Evolutionary conservation across 495 filamentous ascomycete genomes (phyloP).

Genomic region (Friedmanniomyces simplex): DNA sequence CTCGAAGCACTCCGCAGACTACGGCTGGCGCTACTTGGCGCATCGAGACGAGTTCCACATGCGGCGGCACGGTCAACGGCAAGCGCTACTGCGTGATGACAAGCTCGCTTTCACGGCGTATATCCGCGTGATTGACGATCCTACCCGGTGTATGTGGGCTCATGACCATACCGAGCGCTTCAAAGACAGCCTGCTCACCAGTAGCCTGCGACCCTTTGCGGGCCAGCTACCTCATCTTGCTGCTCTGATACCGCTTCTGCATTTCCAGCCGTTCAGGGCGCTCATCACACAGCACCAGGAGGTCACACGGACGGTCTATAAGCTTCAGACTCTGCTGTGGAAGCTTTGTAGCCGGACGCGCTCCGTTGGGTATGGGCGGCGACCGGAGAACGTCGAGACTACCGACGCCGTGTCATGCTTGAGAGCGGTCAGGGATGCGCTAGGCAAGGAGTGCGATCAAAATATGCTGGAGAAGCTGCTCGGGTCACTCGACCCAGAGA

Average conservation of each 20-base stretch:
- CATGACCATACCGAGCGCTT: conserved; percentile 32
- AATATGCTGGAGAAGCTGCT: neutral
- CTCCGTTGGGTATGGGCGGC: conserved; percentile 4
- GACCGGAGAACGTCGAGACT: neutral
- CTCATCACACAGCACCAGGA: conserved; percentile 37
- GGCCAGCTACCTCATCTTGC: conserved; percentile 22
- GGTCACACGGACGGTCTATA: conserved; percentile 2
- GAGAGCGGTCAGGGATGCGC: neutral
- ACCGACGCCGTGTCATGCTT: conserved; percentile 10
- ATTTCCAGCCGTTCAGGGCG: conserved; percentile 48
- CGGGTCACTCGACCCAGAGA: conserved; percentile 2
- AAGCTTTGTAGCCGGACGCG: conserved; percentile 10
- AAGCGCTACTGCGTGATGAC: conserved; percentile 53
- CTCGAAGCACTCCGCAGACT: conserved; percentile 48
- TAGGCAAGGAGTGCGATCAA: neutral
- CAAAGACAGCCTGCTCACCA: conserved; percentile 42
- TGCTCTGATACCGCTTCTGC: conserved; percentile 45
- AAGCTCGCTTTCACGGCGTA: conserved; percentile 55
- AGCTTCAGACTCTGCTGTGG: conserved; percentile 13
- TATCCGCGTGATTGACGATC: conserved; percentile 52
- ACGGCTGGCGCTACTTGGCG: conserved; percentile 55
- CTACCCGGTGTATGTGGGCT: conserved; percentile 54
- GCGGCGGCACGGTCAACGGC: conserved; percentile 48
- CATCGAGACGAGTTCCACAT: conserved; percentile 50
- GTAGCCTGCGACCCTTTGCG: conserved; percentile 40